Percentiles rank a stretch among this genome's conserved stretches.
These are phyloP conservation scores for Lathyrus sativus DNA, from an alignment of 306 rosid species.

Conservation along the genomic window DNA sequence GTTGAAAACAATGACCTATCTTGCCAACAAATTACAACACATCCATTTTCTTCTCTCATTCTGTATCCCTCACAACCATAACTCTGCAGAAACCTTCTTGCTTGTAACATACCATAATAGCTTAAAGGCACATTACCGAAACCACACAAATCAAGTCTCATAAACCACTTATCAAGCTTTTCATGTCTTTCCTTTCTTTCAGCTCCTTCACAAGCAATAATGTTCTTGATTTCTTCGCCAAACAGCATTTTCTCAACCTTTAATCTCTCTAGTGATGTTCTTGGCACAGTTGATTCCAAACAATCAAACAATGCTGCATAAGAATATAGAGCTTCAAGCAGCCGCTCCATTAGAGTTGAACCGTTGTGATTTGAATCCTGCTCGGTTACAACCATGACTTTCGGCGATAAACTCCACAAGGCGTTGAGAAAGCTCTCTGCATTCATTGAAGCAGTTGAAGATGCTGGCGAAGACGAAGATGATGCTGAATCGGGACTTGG, in stretches of 20 bases:
- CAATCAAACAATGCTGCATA: slow-evolving; percentile 89
- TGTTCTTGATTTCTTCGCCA: slow-evolving; percentile 86
- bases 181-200: slow-evolving; percentile 90
- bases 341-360: slow-evolving; percentile 78
- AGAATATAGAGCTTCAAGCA: slow-evolving; percentile 72
- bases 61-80: slow-evolving; percentile 82
- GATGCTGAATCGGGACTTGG: slow-evolving; percentile 73
- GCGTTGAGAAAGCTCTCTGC: slow-evolving; percentile 70
- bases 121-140: slow-evolving; percentile 66
- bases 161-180: slow-evolving; percentile 76
- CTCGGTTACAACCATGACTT: slow-evolving; percentile 78
- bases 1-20: slow-evolving; percentile 73
- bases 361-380: slow-evolving; percentile 87
- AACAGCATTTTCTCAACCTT: slow-evolving; percentile 90
- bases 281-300: slow-evolving; percentile 76
- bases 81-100: slow-evolving; percentile 63
- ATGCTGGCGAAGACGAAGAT: slow-evolving; percentile 57
- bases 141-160: slow-evolving; percentile 66
- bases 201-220: slow-evolving; percentile 82
- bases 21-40: slow-evolving; percentile 73
- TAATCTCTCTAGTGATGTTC: slow-evolving; percentile 74
- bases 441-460: slow-evolving; percentile 44
- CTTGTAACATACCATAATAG: slow-evolving; percentile 72
- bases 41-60: slow-evolving; percentile 78
- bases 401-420: slow-evolving; percentile 77